Percentiles rank a stretch among this genome's conserved stretches.
These are phyloP conservation scores for Hypericum androsaemum DNA, from an alignment of 345 rosid genomes.

Conservation along the genomic window DNA sequence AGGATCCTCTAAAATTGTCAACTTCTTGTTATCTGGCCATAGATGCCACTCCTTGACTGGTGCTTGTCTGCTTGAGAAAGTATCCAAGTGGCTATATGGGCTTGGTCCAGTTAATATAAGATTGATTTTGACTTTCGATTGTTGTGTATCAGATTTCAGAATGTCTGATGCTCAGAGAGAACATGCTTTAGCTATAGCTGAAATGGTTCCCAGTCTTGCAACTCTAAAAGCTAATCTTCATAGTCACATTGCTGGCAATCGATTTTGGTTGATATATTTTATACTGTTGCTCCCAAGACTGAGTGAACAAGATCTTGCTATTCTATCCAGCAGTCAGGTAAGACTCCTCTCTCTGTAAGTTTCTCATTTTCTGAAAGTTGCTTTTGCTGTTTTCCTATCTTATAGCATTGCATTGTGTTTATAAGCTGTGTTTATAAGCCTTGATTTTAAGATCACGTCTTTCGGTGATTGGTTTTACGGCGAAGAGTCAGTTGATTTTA, in stretches of 20 bases:
- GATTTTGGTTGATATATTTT: slow-evolving; percentile 69
- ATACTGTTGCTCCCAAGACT: slow-evolving; percentile 62
- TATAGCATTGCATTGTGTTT: too few relatives aligned
- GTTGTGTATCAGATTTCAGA: slow-evolving; percentile 41
- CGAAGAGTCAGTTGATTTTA: too few relatives aligned
- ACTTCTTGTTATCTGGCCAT: too few relatives aligned
- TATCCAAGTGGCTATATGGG: too few relatives aligned
- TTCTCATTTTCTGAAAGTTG: background rate
- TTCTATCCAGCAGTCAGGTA: slow-evolving; percentile 56
- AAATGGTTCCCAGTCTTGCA: slow-evolving; percentile 41
- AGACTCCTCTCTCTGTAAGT: slow-evolving; percentile 7
- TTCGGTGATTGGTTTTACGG: too few relatives aligned
- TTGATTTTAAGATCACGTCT: too few relatives aligned
- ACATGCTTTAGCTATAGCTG: slow-evolving; percentile 46
- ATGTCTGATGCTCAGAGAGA: slow-evolving; percentile 47
- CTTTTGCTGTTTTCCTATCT: background rate
- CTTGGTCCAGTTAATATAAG: background rate
- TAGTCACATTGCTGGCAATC: slow-evolving; percentile 28
- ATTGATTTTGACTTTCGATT: background rate
- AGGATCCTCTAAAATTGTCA: too few relatives aligned
- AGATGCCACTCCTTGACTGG: too few relatives aligned
- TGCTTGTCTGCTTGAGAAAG: too few relatives aligned
- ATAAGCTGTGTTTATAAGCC: too few relatives aligned
- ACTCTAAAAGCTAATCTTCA: slow-evolving; percentile 38
- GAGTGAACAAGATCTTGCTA: slow-evolving; percentile 41